Conservation (phyloP, 257 asterid genomes). For the Coffea canephora region DNA sequence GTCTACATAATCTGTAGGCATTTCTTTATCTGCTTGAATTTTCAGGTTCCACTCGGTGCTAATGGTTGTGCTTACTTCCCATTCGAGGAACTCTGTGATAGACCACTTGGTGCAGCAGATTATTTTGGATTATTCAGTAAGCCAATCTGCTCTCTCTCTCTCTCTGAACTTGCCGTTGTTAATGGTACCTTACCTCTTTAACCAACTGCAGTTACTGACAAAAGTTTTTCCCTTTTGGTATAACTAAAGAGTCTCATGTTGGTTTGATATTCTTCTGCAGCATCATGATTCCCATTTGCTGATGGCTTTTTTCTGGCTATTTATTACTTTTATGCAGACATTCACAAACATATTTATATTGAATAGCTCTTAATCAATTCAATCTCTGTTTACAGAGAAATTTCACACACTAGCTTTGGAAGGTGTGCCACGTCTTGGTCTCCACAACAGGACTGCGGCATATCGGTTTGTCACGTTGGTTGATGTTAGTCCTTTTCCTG, state of each 20-base stretch:
- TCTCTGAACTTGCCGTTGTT: too few species aligned
- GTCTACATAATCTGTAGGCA: background rate
- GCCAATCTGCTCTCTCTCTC: constrained; percentile 10
- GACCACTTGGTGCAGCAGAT: constrained; percentile 99
- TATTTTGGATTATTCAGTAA: constrained; percentile 83
- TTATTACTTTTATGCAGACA: too few species aligned
- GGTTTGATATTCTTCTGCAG: too few species aligned
- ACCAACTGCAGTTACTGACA: too few species aligned
- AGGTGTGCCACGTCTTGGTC: constrained; percentile 77
- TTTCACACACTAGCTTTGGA: constrained; percentile 91
- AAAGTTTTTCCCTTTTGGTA: too few species aligned
- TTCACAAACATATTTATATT: too few species aligned
- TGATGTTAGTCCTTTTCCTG: constrained; percentile 64
- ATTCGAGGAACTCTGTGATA: constrained; percentile 85
- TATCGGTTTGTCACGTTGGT: constrained; percentile 93
- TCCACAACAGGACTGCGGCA: constrained; percentile 81
- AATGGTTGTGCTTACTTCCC: constrained; percentile 85
- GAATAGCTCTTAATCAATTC: constrained; percentile 4
- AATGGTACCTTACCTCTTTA: too few species aligned
- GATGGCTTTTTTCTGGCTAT: too few species aligned
- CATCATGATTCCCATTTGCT: too few species aligned
- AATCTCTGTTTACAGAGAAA: constrained; percentile 46
- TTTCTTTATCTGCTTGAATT: background rate
- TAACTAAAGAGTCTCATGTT: too few species aligned
- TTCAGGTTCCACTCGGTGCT: constrained; percentile 80